Percentiles rank a stretch among this genome's conserved stretches.
phyloP scores from a whole-genome alignment of 768 basidiomycete genomes.

The Russula lepida region DNA sequence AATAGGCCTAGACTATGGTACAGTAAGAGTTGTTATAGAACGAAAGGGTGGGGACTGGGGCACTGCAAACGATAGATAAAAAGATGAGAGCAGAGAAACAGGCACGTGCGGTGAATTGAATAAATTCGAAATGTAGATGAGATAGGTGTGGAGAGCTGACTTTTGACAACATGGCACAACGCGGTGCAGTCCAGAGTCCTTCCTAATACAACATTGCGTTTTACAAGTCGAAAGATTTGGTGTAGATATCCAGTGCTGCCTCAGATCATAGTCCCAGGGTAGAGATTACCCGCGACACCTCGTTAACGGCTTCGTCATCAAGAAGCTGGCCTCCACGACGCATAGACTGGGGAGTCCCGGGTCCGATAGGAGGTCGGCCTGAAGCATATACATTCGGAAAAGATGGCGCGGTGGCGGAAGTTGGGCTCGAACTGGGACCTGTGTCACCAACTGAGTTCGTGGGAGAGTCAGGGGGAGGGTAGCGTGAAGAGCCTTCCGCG shows the following conservation, averaged over 20 bases:
- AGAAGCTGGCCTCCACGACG: slow-evolving; percentile 27
- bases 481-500: slow-evolving; percentile 53
- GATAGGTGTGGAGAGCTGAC: slow-evolving; percentile 8
- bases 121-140: slow-evolving; percentile 17
- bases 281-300: slow-evolving; percentile 70
- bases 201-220: slow-evolving; percentile 20
- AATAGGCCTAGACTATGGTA: slow-evolving; percentile 33
- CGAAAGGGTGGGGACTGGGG: slow-evolving; percentile 3
- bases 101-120: slow-evolving; percentile 4
- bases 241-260: slow-evolving; percentile 12
- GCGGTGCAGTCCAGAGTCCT: slow-evolving; percentile 20
- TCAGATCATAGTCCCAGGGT: slow-evolving; percentile 31
- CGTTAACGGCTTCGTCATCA: slow-evolving; percentile 56
- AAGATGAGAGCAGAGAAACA: slow-evolving; percentile 16
- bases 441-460: slow-evolving; percentile 71
- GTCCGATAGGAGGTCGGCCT: slow-evolving; percentile 28
- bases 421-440: slow-evolving; percentile 71
- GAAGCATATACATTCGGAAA: slow-evolving; percentile 80
- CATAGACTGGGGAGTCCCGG: slow-evolving; percentile 25
- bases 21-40: slow-evolving; percentile 18
- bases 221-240: slow-evolving; percentile 14
- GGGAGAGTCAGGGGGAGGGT: slow-evolving; percentile 70
- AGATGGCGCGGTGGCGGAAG: slow-evolving; percentile 65
- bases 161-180: slow-evolving; percentile 6
- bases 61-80: slow-evolving; percentile 16